Percentiles rank a stretch among this genome's conserved stretches.
These are phyloP conservation scores for Asterella californica DNA, from an alignment of 225 moss, liverwort and hornwort species.

Conservation along the genomic window DNA sequence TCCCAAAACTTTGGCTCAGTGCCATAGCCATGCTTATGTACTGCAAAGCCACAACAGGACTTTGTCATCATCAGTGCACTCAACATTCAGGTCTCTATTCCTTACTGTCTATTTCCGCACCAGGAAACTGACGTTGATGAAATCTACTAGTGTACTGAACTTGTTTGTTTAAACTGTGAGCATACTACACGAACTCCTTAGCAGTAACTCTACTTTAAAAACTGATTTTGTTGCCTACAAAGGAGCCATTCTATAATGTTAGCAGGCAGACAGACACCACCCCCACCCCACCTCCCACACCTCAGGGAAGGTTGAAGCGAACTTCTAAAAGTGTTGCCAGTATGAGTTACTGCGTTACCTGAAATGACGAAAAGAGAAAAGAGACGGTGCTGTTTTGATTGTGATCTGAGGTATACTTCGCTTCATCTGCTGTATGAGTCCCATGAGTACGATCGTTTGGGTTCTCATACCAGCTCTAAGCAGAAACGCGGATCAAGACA, in stretches of 20 bases:
- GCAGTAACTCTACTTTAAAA: no score
- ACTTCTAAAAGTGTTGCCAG: no score
- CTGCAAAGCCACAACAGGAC: constrained; percentile 27
- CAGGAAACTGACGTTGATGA: neutral
- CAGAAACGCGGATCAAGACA: neutral
- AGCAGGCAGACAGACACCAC: no score
- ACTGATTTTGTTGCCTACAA: no score
- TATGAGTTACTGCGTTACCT: constrained; percentile 22
- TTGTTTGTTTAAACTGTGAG: no score
- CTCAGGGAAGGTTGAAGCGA: neutral
- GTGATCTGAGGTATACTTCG: constrained; percentile 6
- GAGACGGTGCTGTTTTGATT: constrained; percentile 48
- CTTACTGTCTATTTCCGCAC: neutral
- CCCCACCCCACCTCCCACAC: no score
- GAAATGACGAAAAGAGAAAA: constrained; percentile 44
- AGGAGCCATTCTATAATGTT: no score
- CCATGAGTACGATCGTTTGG: constrained; percentile 27
- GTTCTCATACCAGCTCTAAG: constrained; percentile 40
- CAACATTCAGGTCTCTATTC: neutral
- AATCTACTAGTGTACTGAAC: neutral
- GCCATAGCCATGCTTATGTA: constrained; percentile 46
- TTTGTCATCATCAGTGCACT: neutral
- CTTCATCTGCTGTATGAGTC: neutral
- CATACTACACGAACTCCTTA: neutral
- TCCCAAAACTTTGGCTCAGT: constrained; percentile 55